Evolutionary conservation across 352 stramenopile species (phyloP), one percentile per base, ranked within the genome.

Genomic region (Aphanomyces astaci): DNA sequence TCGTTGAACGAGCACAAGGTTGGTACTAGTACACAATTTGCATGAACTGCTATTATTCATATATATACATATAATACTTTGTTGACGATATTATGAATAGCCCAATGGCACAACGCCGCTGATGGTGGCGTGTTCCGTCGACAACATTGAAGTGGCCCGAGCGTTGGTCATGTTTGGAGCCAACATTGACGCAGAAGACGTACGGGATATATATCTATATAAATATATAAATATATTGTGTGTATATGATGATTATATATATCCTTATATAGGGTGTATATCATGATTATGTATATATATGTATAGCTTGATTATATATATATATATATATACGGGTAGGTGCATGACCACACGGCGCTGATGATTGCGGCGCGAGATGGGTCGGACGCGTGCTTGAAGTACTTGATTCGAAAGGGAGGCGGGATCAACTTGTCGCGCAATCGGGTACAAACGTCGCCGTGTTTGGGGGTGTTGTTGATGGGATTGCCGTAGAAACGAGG

Each of bases 1-100:
- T 92, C 82, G 9, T 73, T 92, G 17, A 82, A 94, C 49, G 86
- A 89, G 31, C 84, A 91, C 76, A 94, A 93, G 83, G 81, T 91
- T 46, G 32, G 17, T 48, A 63, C 4, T 24, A 10, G 19, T 31
- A 2, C 10, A 25, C 3, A 19, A 5, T 40, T 31, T 25, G 4
- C 3, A 30, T 63, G 13, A 43, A 11, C 19, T n/a, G 46, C 22
- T 19, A 27, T 39, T 72, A 30, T 4, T 65, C 2, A 62, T 60
- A 55, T 27, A 46, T n/a, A n/a, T n/a, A n/a, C n/a, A n/a, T n/a
- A n/a, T n/a, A n/a, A n/a, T n/a, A n/a, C n/a, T n/a, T n/a, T n/a
- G n/a, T n/a, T n/a, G n/a, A n/a, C n/a, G n/a, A 15, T 68, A 28
- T 66, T 27, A 63, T 13, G 53, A 15, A 7, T 52, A 94, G 84